Conservation (phyloP, 2,329 filamentous ascomycete genomes). For the Ceratocystis huliohia region DNA sequence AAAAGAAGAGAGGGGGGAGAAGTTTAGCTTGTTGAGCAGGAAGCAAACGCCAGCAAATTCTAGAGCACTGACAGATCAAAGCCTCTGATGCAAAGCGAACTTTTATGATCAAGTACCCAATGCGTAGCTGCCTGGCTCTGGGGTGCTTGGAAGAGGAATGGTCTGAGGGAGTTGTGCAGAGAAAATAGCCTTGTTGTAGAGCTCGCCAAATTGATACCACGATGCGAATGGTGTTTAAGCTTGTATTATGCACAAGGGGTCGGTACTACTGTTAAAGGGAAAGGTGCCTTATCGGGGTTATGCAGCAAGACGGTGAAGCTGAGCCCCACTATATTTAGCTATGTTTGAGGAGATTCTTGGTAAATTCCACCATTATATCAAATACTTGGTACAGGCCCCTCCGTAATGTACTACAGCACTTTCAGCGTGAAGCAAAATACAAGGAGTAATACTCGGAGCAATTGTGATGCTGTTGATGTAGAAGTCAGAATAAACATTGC, state of each 20-base stretch:
- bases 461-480: too few relatives aligned
- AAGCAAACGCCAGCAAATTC: background rate
- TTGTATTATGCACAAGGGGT: background rate
- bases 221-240: slow-evolving; percentile 3
- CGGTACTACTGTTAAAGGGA: background rate
- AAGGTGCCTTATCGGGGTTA: slow-evolving; percentile 3
- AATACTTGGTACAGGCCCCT: too few relatives aligned
- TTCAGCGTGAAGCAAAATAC: too few relatives aligned
- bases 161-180: background rate
- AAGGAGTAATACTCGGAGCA: too few relatives aligned
- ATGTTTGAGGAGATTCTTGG: too few relatives aligned
- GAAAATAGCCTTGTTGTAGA: background rate
- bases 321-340: background rate
- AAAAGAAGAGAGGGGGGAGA: background rate
- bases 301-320: background rate
- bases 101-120: background rate
- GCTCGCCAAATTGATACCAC: background rate
- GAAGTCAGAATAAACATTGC: too few relatives aligned
- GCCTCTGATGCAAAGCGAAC: background rate
- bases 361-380: too few relatives aligned
- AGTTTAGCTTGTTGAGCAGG: background rate
- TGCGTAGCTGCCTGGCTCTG: background rate
- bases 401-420: too few relatives aligned
- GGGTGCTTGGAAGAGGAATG: background rate
- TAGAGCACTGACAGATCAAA: background rate